Percentiles rank a stretch among this genome's conserved stretches.
Conservation (phyloP, 2,329 filamentous ascomycete species). For the Fonsecaea monophora region DNA sequence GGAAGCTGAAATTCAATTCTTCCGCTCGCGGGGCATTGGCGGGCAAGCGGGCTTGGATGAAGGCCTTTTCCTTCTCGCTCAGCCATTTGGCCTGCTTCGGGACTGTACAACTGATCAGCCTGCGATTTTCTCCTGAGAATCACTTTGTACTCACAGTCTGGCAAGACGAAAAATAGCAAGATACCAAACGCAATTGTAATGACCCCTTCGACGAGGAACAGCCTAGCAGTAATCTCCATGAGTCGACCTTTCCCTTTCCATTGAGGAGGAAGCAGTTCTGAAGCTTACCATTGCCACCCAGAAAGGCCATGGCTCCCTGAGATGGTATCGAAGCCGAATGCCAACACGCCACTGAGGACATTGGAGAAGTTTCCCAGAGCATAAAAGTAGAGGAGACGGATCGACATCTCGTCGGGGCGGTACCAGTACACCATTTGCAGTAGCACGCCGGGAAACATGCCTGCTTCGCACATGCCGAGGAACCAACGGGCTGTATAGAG, state of each 20-base stretch:
- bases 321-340: conserved; percentile 37
- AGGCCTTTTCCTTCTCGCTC: conserved; percentile 55
- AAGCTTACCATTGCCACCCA: conserved; percentile 37
- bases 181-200: conserved; percentile 50
- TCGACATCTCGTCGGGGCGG: conserved; percentile 68
- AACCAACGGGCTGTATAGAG: conserved; percentile 70
- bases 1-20: conserved; percentile 51
- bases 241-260: conserved; percentile 4
- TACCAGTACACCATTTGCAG: conserved; percentile 74
- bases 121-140: not conserved
- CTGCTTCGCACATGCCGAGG: conserved; percentile 67
- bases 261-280: not conserved
- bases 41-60: conserved; percentile 56
- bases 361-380: conserved; percentile 44
- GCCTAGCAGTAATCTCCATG: conserved; percentile 35
- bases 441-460: conserved; percentile 74
- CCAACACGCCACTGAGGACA: conserved; percentile 46
- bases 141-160: conserved; percentile 45
- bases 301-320: conserved; percentile 32
- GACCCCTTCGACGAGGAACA: conserved; percentile 55
- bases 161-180: conserved; percentile 49
- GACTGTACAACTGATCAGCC: conserved; percentile 42
- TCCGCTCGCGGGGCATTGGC: conserved; percentile 50
- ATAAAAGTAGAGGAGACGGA: conserved; percentile 59
- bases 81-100: conserved; percentile 56